Base-by-base conservation (phyloP, 108 stramenopile species). In the Epithemia pelagica region DNA sequence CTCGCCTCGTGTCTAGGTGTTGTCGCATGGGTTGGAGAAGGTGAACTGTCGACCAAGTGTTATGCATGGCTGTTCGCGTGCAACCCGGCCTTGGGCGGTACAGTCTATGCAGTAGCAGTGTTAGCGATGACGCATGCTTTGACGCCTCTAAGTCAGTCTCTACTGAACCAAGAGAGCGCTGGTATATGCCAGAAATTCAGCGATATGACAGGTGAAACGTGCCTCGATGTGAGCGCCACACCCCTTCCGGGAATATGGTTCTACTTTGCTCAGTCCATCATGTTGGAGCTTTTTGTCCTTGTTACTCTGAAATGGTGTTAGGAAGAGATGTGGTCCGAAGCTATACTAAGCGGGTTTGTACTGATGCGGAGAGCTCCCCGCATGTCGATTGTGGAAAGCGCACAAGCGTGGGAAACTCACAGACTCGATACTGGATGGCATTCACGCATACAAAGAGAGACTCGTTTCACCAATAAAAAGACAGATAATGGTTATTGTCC, bases 261-360 rank as follows among this genome's bases (percentile, higher is more conserved):
- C 46, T 60, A 74, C 0, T 28, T 78, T 55, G 72, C 46, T n/a
- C 71, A 82, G 53, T 66, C 82, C 2, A 27, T 82, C 20, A 28
- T 64, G 2, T 28, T 82, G 61, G 82, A 82, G 58, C 5, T 68
- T 1, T 71, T 78, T 71, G 73, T 76, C 1, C 0, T 68, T 0
- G 24, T 70, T 56, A 78, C 74, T 18, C 54, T 82, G 33, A 10
- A 46, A 55, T 66, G 65, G 65, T 52, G 62, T 63, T 58, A n/a
- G n/a, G n/a, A n/a, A n/a, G n/a, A n/a, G n/a, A n/a, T n/a, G n/a
- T n/a, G n/a, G n/a, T n/a, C n/a, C n/a, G n/a, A n/a, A n/a, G n/a
- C n/a, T n/a, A n/a, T n/a, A n/a, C n/a, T n/a, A n/a, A n/a, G n/a
- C n/a, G n/a, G n/a, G n/a, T n/a, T n/a, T n/a, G n/a, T n/a, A n/a